Evolutionary conservation across 108 stramenopile genomes (phyloP).

Genomic region (Schizochytrium sp.): DNA sequence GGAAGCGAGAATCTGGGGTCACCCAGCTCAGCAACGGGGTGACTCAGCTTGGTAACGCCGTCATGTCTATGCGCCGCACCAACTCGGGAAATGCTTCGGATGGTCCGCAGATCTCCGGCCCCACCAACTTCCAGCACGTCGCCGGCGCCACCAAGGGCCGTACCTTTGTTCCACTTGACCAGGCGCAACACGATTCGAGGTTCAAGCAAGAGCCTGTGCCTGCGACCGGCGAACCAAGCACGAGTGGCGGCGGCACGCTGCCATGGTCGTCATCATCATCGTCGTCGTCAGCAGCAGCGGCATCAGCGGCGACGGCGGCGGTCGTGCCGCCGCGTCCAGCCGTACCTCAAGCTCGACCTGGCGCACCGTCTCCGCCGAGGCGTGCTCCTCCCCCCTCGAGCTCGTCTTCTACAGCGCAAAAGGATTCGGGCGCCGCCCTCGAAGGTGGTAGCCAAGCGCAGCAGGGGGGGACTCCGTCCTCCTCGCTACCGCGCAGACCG

Average conservation of each 20-base stretch:
- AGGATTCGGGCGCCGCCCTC: too few species aligned
- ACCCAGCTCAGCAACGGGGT: neutral
- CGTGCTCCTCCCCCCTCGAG: too few species aligned
- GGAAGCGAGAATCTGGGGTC: neutral
- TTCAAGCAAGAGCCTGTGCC: neutral
- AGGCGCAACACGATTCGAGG: neutral
- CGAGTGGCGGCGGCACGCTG: too few species aligned
- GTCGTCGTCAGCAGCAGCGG: neutral
- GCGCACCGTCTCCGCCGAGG: too few species aligned
- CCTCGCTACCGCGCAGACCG: too few species aligned
- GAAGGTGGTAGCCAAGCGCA: too few species aligned
- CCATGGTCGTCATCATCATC: too few species aligned
- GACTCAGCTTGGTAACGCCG: neutral
- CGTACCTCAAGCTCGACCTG: too few species aligned
- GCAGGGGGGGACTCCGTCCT: too few species aligned
- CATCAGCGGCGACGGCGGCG: neutral
- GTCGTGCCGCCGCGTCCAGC: too few species aligned
- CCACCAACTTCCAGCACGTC: slow-evolving; percentile 2
- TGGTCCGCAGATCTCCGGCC: neutral
- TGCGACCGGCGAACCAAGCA: neutral
- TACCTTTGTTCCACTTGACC: neutral
- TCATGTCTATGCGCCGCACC: neutral
- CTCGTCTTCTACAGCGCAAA: too few species aligned
- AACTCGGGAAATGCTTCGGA: neutral
- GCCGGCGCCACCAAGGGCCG: neutral